Evolutionary conservation across 2,329 filamentous ascomycete genomes (phyloP), one percentile per base, ranked within the genome.

Genomic region (Furcasterigmium sp.): DNA sequence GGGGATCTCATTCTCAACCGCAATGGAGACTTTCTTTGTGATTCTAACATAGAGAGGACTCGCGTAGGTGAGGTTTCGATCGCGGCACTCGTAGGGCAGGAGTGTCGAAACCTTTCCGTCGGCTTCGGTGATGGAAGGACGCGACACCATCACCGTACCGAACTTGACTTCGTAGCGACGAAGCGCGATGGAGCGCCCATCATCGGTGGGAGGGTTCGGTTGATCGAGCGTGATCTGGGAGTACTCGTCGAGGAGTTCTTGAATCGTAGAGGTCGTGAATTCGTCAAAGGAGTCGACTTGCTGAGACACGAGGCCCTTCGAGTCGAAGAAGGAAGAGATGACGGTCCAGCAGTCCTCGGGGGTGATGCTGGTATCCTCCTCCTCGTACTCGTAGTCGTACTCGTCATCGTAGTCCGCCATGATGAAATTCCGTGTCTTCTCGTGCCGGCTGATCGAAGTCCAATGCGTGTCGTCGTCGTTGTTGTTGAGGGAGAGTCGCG

Each of bases 201-300:
- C 82, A 44, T 82, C 76, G 46, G 80, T 78, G 25, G 85, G 83
- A 5, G 90, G 86, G 50, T 91, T 85, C 48, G 90, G 91, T 64
- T 96, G 89, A 60, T 98, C 93, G 51, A 98, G 80, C n/a, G 87
- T 90, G 48, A 97, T 84, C 52, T 85, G 82, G 32, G 87, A 88
- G 62, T 95, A 91, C 64, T 97, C 93, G 57, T 90, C 84, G 46
- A 98, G 86, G 47, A 98, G 81, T 56, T 95, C 88, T 60, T 97
- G 91, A 67, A 98, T 91, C 1, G 91, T 96, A 18, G 87, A 90
- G 47, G 85, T 84, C 45, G 93, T 91, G 59, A 98, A 98, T 62
- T 97, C 91, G 68, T 98, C 90, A 68, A 95, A 98, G 0, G 94
- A 98, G 63, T 97, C 91, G 50, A 97, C 84, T 72, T 98, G 93